Evolutionary conservation across 805 yeast genomes (phyloP).

Genomic region (Isabelozyma pseudorhagii): DNA sequence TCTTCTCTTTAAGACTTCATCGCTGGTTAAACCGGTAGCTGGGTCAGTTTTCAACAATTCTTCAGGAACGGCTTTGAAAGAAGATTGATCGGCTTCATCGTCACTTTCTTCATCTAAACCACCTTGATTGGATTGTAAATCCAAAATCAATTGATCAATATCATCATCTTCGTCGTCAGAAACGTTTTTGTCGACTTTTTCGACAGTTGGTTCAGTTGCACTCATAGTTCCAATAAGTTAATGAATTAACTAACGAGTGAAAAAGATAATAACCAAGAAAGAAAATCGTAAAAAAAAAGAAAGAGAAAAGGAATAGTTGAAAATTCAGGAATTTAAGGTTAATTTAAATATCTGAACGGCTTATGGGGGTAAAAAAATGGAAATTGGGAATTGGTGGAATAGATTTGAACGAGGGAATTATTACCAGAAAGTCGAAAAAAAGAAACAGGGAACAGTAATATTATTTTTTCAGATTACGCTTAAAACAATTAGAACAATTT

Average conservation of each 20-base stretch:
- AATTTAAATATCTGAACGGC: neutral
- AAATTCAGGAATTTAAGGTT: slow-evolving; percentile 1
- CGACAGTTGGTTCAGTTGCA: slow-evolving; percentile 53
- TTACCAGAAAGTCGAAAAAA: neutral
- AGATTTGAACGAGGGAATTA: slow-evolving; percentile 5
- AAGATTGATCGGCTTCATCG: slow-evolving; percentile 40
- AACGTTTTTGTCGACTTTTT: slow-evolving; percentile 50
- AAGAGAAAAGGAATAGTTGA: neutral
- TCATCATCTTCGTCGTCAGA: slow-evolving; percentile 55
- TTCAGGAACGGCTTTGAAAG: slow-evolving; percentile 76
- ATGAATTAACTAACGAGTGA: slow-evolving; percentile 7
- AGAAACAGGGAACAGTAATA: neutral
- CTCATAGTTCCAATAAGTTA: slow-evolving; percentile 15
- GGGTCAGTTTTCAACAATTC: slow-evolving; percentile 83
- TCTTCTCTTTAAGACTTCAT: slow-evolving; percentile 78
- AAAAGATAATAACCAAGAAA: slow-evolving; percentile 4
- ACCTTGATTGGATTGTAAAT: slow-evolving; percentile 69
- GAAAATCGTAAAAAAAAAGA: slow-evolving; percentile 2
- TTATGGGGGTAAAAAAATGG: neutral
- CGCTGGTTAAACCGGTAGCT: slow-evolving; percentile 67
- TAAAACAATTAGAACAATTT: neutral
- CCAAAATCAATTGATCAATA: slow-evolving; percentile 65
- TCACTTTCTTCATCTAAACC: slow-evolving; percentile 53
- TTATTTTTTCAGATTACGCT: neutral
- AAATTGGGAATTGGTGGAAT: slow-evolving; percentile 1